Base-by-base conservation (phyloP, 2,329 filamentous ascomycete genomes). In the Colletotrichum australisinense region DNA sequence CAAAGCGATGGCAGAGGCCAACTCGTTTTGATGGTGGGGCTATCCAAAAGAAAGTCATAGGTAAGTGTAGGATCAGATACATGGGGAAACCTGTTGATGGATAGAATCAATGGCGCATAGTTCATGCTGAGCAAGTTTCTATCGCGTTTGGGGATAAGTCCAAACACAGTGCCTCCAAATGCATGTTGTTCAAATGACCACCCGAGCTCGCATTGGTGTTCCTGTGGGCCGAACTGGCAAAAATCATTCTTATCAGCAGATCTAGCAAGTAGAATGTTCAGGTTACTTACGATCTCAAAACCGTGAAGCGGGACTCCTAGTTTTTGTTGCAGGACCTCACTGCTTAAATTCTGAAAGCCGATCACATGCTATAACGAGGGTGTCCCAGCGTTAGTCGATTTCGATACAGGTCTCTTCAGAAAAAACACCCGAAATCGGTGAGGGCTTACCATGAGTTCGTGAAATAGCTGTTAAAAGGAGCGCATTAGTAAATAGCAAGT, bases 361-460 rank as follows among this genome's bases (percentile, higher is more conserved):
- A 49, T 49, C 42, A 19, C 19, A n/a, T 49, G 42, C 42, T 49
- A 19, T n/a, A 49, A 49, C 19, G 3, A n/a, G 6, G n/a, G 42
- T n/a, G 19, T 8, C 19, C 42, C 42, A n/a, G 19, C 3, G 42
- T 49, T 49, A 49, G 42, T 49, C 16, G 42, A 49, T 49, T 9
- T 16, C n/a, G 7, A 19, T 19, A n/a, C 5, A 49, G 7, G 16
- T 49, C 3, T 49, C 16, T 19, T 49, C 42, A 49, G 42, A 9
- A 19, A 9, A 19, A 49, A n/a, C 42, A 49, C 3, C 16, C 7
- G 5, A 9, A 19, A 49, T 49, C 6, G 46, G 16, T 2, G 3
- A 11, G 1, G 16, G 3, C 62, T 52, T 22, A 70, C 67, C 28
- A 63, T 66, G 4, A 64, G 26, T 12, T 55, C 65, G 22, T 71